Evolutionary conservation across 2,329 filamentous ascomycete genomes (phyloP).

Genomic region (Cladophialophora exuberans): DNA sequence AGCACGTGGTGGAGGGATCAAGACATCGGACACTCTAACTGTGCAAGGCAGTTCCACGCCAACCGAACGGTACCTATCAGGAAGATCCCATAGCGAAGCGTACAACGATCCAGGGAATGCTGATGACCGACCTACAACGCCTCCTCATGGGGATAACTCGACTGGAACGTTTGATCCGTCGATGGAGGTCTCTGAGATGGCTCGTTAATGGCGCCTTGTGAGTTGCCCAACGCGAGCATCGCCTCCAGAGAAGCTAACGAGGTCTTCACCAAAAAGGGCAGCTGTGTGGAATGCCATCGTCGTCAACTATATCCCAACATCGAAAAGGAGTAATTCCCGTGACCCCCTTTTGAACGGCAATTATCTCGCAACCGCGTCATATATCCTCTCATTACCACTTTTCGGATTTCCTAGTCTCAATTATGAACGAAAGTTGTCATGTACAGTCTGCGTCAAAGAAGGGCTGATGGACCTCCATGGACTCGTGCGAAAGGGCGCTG

Average conservation of each 20-base stretch:
- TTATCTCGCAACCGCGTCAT: neutral
- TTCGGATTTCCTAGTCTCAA: neutral
- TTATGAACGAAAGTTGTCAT: neutral
- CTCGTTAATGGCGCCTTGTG: neutral
- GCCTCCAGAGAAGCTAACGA: neutral
- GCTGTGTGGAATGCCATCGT: neutral
- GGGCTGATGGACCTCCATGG: neutral
- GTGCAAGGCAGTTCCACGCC: neutral
- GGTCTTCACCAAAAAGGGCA: neutral
- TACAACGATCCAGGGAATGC: neutral
- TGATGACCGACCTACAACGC: neutral
- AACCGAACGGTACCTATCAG: neutral
- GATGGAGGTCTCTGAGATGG: neutral
- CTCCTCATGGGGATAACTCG: neutral
- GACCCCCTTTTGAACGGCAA: neutral
- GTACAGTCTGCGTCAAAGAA: neutral
- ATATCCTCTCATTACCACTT: neutral
- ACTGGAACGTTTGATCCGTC: neutral
- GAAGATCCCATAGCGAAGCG: neutral
- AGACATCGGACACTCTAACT: neutral
- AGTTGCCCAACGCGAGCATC: neutral
- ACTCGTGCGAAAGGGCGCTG: neutral
- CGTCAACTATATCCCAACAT: neutral
- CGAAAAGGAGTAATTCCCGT: neutral
- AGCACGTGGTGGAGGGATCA: neutral